Conservation (phyloP, 176 grass and related monocot species). For the Musa troglodytarum region DNA sequence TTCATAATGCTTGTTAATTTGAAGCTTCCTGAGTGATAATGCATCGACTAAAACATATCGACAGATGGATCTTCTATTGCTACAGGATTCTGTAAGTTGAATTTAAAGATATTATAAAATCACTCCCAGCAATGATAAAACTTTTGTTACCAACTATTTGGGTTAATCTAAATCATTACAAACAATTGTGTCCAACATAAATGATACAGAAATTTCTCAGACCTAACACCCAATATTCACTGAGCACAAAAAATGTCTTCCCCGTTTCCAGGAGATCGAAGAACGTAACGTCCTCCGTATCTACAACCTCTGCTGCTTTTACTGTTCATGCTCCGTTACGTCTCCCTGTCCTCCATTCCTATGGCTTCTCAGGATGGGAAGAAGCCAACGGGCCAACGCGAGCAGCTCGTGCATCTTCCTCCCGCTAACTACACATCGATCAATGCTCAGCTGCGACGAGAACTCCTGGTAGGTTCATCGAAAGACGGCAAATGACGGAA, state of each 20-base stretch:
- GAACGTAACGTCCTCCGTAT: too few species aligned
- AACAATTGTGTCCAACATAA: neutral
- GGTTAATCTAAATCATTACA: neutral
- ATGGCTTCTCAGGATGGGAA: constrained; percentile 56
- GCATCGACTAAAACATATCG: too few species aligned
- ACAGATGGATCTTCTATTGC: too few species aligned
- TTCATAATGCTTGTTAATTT: too few species aligned
- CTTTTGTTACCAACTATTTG: neutral
- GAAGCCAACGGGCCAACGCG: constrained; percentile 45
- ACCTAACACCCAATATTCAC: neutral
- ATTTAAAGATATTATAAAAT: neutral
- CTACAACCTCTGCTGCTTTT: neutral
- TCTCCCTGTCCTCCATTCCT: constrained; percentile 69
- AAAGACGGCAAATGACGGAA: neutral
- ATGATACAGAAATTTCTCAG: neutral
- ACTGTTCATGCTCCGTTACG: constrained; percentile 22
- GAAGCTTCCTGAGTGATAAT: too few species aligned
- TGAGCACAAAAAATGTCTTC: neutral
- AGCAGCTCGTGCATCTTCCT: constrained; percentile 38
- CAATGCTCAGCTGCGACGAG: neutral
- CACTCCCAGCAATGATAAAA: too few species aligned
- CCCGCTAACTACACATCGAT: constrained; percentile 36
- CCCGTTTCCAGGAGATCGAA: neutral
- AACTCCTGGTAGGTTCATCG: neutral
- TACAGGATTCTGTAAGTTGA: neutral